These are phyloP conservation scores for Cokeromyces recurvatus DNA, from an alignment of 371 early-diverging fungal genomes.

Conservation along the genomic window DNA sequence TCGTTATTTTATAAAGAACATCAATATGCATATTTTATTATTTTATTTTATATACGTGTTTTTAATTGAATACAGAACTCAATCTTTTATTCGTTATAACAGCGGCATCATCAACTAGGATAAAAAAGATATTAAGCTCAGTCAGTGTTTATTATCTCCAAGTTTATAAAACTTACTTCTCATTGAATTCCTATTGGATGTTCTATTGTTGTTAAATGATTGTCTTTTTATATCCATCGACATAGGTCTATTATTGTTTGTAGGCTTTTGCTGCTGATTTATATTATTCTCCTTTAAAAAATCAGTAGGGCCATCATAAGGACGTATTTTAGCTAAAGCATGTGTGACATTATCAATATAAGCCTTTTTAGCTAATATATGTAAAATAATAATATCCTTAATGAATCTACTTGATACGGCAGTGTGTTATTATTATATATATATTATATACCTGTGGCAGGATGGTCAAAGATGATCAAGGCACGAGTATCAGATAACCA, in stretches of 20 bases:
- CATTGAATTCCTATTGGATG: constrained; percentile 20
- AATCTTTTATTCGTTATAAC: too few species aligned
- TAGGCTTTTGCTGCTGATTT: neutral
- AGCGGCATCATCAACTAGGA: too few species aligned
- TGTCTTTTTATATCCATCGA: constrained; percentile 22
- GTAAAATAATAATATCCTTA: neutral
- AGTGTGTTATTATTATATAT: neutral
- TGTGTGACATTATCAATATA: constrained; percentile 31
- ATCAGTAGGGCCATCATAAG: constrained; percentile 24
- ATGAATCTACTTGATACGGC: neutral
- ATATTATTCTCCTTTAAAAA: constrained; percentile 7
- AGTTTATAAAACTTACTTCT: constrained; percentile 18
- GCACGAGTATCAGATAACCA: constrained; percentile 75
- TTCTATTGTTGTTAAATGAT: constrained; percentile 11
- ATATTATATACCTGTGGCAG: constrained; percentile 50
- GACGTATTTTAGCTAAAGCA: constrained; percentile 22
- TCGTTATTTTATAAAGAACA: too few species aligned
- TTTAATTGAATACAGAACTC: too few species aligned
- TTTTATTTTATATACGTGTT: too few species aligned
- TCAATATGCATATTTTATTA: too few species aligned
- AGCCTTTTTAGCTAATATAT: constrained; percentile 41
- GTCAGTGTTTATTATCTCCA: too few species aligned
- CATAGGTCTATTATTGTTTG: constrained; percentile 10
- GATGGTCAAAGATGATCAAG: constrained; percentile 66
- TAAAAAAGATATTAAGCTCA: too few species aligned